Conservation (phyloP, 2,329 filamentous ascomycete species). For the Neofusicoccum parvum region DNA sequence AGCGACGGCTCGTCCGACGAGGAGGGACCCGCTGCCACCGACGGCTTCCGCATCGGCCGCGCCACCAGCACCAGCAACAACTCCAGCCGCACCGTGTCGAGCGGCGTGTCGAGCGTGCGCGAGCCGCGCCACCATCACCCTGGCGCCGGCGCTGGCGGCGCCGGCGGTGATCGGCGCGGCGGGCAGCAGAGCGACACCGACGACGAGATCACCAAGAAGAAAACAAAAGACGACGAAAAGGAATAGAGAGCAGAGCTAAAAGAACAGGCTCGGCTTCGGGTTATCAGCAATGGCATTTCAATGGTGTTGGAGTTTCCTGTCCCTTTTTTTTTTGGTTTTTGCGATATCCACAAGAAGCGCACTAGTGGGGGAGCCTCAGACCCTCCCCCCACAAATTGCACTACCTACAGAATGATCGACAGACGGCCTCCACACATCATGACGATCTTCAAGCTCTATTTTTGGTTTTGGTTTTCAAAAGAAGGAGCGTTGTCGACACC, state of each 20-base stretch:
- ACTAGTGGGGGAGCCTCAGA: too few relatives aligned
- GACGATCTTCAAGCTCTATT: too few relatives aligned
- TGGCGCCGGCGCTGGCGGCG: too few relatives aligned
- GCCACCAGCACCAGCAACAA: background rate
- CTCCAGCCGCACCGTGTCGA: slow-evolving; percentile 11
- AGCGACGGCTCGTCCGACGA: background rate
- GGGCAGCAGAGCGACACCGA: background rate
- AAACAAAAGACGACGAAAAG: background rate
- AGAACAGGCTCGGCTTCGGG: background rate
- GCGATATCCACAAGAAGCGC: too few relatives aligned
- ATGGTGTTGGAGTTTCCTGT: too few relatives aligned
- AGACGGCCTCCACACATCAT: too few relatives aligned
- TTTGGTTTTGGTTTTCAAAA: too few relatives aligned
- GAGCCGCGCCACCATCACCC: background rate
- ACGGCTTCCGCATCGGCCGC: background rate
- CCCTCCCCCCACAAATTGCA: too few relatives aligned
- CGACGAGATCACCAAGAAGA: background rate
- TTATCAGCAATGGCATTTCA: too few relatives aligned
- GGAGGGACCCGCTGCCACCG: background rate
- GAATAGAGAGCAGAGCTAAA: background rate
- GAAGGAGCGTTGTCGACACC: too few relatives aligned
- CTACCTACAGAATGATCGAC: too few relatives aligned
- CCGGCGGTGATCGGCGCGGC: background rate
- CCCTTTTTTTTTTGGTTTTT: background rate
- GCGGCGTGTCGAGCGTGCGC: slow-evolving; percentile 6